Base-by-base conservation (phyloP, 2,329 filamentous ascomycete species). In the Cordyceps farinosa region DNA sequence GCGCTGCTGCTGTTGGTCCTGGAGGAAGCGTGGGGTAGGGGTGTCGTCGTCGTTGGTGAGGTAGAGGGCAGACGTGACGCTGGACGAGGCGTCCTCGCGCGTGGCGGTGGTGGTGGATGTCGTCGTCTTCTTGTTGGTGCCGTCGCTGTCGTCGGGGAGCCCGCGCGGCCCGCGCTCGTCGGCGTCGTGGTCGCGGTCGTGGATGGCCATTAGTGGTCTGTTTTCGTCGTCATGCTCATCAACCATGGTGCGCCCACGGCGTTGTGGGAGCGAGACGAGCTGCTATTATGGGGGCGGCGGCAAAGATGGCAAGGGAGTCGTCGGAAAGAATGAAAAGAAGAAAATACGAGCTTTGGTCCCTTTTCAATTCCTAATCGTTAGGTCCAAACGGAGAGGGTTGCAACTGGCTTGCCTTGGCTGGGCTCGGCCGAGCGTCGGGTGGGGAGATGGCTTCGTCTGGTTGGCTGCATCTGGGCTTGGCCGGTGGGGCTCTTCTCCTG, bases 1-100 rank as follows among this genome's bases (percentile, higher is more conserved):
- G 22, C 13, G 34, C 27, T 61, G 38, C 30, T 61, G 32, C 27
- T 59, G 71, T 66, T 85, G 79, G 61, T 87, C 83, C 70, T 86
- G 83, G 65, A 87, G 74, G 70, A 88, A 87, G 64, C 84, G 83
- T 63, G 85, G 85, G n/a, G 82, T 84, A 8, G 83, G 80, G 11
- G 78, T 74, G 65, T 59, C 51, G 60, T 48, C 60, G 61, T 64
- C 63, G 63, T 44, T 52, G 22, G 63, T 38, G 15, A 60, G 42
- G 64, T 61, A 63, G 62, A 61, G 61, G 66, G 52, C 36, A n/a
- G 61, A 66, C 52, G 68, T 67, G 64, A 67, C 29, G 47, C 54
- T 45, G 47, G 61, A 63, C 9, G 61, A 58, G 17, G 4, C 29
- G 40, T 52, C 61, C 36, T 52, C 61, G 53, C 32, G 47, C 54